phyloP scores from a whole-genome alignment of 768 basidiomycete species.

The Tricholomella constricta region DNA sequence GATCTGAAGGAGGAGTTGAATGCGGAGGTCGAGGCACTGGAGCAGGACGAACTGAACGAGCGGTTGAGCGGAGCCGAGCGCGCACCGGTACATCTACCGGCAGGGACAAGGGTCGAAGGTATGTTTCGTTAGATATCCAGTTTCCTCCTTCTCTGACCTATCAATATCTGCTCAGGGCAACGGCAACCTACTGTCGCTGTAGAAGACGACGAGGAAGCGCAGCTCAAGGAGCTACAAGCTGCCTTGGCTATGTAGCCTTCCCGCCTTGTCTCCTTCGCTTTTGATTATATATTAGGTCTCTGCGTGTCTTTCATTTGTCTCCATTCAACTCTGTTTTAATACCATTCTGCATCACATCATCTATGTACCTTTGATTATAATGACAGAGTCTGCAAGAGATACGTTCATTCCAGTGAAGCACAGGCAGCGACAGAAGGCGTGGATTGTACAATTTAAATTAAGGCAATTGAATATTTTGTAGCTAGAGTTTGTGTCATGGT shows the following conservation, averaged over 20 bases:
- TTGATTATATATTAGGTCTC: slow-evolving; percentile 22
- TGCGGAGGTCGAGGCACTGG: slow-evolving; percentile 81
- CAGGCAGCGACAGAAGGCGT: not conserved
- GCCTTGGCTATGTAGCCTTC: slow-evolving; percentile 72
- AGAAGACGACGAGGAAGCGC: slow-evolving; percentile 91
- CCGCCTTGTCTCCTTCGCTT: slow-evolving; percentile 14
- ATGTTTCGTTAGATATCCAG: slow-evolving; percentile 23
- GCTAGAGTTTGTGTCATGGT: slow-evolving; percentile 32
- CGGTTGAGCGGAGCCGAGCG: slow-evolving; percentile 85
- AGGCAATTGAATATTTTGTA: slow-evolving; percentile 18
- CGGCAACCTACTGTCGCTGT: slow-evolving; percentile 44
- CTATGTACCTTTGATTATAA: slow-evolving; percentile 31
- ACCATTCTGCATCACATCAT: slow-evolving; percentile 17
- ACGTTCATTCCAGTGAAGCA: slow-evolving; percentile 1
- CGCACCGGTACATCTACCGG: slow-evolving; percentile 84
- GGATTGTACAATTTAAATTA: slow-evolving; percentile 31
- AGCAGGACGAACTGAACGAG: slow-evolving; percentile 86
- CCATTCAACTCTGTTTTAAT: slow-evolving; percentile 21
- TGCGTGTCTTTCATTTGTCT: slow-evolving; percentile 22
- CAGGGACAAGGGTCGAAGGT: slow-evolving; percentile 58
- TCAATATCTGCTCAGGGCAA: slow-evolving; percentile 20
- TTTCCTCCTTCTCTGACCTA: not conserved
- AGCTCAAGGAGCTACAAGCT: slow-evolving; percentile 88
- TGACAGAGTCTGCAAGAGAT: slow-evolving; percentile 17
- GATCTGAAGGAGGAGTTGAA: slow-evolving; percentile 69